phyloP scores from a whole-genome alignment of 306 rosid species.

The cucumber (Cucumis sativus) region Cucumber_9930_V3 NC_026658.2:6177501-6178000 shows the following conservation, averaged over 20 bases:
- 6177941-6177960: no score
- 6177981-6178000: no score
- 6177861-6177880: no score
- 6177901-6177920: no score
- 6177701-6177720: not conserved
- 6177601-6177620: not conserved
- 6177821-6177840: not conserved
- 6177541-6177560: not conserved
- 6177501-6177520: not conserved
- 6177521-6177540: not conserved
- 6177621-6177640: not conserved
- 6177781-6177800: not conserved
- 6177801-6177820: constrained; percentile 1
- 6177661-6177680: not conserved
- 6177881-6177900: no score
- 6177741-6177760: not conserved
- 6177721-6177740: not conserved
- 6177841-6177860: no score
- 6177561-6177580: not conserved
- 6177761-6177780: not conserved
- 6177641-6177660: not conserved
- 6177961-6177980: not conserved
- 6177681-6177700: not conserved
- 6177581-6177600: not conserved
- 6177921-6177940: no score